These are phyloP conservation scores for Aspergillus awamori DNA, from an alignment of 2,329 filamentous ascomycete genomes.

Conservation along the genomic window DNA sequence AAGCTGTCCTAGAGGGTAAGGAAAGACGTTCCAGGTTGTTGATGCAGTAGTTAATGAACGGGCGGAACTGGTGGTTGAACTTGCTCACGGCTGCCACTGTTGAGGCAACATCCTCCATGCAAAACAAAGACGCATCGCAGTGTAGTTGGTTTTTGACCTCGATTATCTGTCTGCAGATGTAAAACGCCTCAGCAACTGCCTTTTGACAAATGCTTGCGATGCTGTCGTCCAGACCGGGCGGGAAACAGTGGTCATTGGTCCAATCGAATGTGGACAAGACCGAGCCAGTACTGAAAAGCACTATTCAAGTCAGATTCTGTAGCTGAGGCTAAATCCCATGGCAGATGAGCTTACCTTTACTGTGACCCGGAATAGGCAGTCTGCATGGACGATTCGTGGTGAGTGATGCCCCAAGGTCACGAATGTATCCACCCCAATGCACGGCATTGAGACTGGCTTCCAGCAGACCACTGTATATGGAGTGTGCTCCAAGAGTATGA, in stretches of 20 bases:
- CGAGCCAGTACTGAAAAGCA: too few relatives aligned
- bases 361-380: constrained; percentile 12
- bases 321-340: background rate
- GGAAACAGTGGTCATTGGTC: too few relatives aligned
- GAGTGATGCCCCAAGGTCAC: constrained; percentile 28
- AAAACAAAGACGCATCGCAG: too few relatives aligned
- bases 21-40: constrained; percentile 14
- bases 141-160: too few relatives aligned
- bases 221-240: too few relatives aligned
- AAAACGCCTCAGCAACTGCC: too few relatives aligned
- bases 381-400: constrained; percentile 19
- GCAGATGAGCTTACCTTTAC: constrained; percentile 10
- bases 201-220: too few relatives aligned
- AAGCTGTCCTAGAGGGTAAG: constrained; percentile 19
- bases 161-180: too few relatives aligned
- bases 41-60: constrained; percentile 20
- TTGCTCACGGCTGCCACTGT: constrained; percentile 4
- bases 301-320: too few relatives aligned
- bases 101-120: background rate
- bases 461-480: constrained; percentile 21
- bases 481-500: constrained; percentile 21
- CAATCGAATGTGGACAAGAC: too few relatives aligned
- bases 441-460: constrained; percentile 25
- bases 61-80: constrained; percentile 15
- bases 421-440: constrained; percentile 29